phyloP scores from a whole-genome alignment of 257 asterid species.

The Ajuga chamaepitys region DNA sequence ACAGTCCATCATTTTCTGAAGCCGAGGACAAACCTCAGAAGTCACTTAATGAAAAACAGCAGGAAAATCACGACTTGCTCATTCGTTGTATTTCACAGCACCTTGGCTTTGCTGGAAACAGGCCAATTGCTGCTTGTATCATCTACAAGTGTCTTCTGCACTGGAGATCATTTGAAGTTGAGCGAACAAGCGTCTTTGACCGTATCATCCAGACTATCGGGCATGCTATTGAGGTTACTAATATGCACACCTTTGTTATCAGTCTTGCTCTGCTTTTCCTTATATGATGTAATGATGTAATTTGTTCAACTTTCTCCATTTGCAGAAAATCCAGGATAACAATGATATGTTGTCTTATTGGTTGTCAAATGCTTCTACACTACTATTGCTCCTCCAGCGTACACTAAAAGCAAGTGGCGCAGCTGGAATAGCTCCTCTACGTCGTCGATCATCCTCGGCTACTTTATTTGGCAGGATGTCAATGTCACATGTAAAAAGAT shows the following conservation, averaged over 20 bases:
- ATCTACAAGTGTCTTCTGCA: constrained; percentile 94
- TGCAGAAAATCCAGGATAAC: constrained; percentile 83
- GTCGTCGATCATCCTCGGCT: constrained; percentile 90
- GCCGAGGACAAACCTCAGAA: constrained; percentile 92
- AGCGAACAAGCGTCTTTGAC: constrained; percentile 90
- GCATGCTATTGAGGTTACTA: constrained; percentile 88
- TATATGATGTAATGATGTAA: no score
- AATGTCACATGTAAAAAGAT: constrained; percentile 59
- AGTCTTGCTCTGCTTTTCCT: constrained; percentile 9
- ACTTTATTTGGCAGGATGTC: constrained; percentile 90
- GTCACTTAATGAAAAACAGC: constrained; percentile 94
- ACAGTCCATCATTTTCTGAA: constrained; percentile 70
- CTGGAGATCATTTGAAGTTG: constrained; percentile 99
- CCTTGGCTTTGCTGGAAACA: constrained; percentile 81
- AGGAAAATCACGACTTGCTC: constrained; percentile 90
- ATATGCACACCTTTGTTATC: constrained; percentile 10
- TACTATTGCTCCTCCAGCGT: constrained; percentile 88
- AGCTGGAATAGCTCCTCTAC: constrained; percentile 80
- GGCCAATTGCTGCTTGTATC: constrained; percentile 92
- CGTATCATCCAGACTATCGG: constrained; percentile 93
- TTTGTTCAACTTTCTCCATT: not conserved
- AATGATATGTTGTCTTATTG: constrained; percentile 89
- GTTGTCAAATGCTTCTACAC: constrained; percentile 95
- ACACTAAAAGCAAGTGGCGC: constrained; percentile 95
- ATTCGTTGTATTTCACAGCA: constrained; percentile 76